Evolutionary conservation across 2,329 filamentous ascomycete species (phyloP).

Genomic region (Albophoma yamanashiensis): DNA sequence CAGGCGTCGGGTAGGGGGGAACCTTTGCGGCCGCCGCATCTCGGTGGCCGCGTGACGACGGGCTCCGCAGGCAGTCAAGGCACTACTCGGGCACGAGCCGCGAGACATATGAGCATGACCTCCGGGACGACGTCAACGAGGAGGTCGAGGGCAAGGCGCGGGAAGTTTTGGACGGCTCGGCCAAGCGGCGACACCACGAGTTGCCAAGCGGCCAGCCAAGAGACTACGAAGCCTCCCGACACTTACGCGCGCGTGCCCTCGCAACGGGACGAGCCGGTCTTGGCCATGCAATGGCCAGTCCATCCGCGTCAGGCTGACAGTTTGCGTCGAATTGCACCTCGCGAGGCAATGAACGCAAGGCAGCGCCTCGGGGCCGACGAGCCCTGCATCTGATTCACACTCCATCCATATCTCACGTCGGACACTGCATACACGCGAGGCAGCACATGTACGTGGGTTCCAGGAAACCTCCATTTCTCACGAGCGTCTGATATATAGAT

Average conservation of each 20-base stretch:
- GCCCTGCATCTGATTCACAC: background rate
- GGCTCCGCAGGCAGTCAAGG: background rate
- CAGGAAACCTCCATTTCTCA: background rate
- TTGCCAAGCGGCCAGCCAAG: background rate
- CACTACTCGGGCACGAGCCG: background rate
- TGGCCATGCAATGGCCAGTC: no score
- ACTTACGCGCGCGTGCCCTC: no score
- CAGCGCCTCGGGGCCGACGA: background rate
- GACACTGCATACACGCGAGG: background rate
- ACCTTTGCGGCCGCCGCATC: no score
- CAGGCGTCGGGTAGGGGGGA: no score
- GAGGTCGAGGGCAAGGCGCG: no score
- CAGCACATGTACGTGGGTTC: background rate
- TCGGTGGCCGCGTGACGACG: no score
- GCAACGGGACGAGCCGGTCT: no score
- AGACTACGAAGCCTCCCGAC: background rate
- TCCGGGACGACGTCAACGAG: no score
- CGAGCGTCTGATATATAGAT: background rate
- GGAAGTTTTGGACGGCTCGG: background rate
- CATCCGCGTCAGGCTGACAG: background rate
- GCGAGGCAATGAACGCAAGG: background rate
- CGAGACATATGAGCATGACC: background rate
- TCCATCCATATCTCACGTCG: background rate
- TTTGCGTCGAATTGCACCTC: background rate
- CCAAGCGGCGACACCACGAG: background rate